A percentile compares a stretch with the other conserved stretches of the same genome.
phyloP scores from a whole-genome alignment of 495 filamentous ascomycete genomes.

The Aspergillus nanangensis region DNA sequence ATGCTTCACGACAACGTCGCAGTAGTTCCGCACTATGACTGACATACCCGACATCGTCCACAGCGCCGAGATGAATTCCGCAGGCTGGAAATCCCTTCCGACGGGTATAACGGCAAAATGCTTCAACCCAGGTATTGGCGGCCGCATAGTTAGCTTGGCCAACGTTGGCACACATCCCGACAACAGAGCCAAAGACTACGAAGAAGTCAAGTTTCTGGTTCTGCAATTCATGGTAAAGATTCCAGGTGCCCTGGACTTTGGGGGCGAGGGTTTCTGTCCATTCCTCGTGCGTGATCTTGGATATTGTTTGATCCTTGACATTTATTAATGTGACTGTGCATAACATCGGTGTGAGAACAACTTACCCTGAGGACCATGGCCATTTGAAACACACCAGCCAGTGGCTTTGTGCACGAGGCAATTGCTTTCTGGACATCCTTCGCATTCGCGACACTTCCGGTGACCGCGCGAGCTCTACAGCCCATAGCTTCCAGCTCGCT shows the following conservation, averaged over 20 bases:
- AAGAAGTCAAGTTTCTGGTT: slow-evolving; percentile 40
- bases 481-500: not conserved
- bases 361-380: slow-evolving; percentile 29
- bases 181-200: slow-evolving; percentile 35
- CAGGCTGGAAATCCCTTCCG: slow-evolving; percentile 21
- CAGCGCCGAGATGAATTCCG: slow-evolving; percentile 24
- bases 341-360: no score
- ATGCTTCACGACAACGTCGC: no score
- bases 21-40: no score
- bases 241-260: slow-evolving; percentile 46
- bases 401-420: slow-evolving; percentile 1
- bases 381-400: slow-evolving; percentile 33
- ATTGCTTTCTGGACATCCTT: not conserved
- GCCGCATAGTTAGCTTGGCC: slow-evolving; percentile 34
- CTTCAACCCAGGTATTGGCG: slow-evolving; percentile 35
- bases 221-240: slow-evolving; percentile 49
- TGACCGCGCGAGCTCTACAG: not conserved
- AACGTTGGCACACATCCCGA: slow-evolving; percentile 24
- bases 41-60: slow-evolving; percentile 32
- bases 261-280: slow-evolving; percentile 29
- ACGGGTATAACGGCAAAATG: slow-evolving; percentile 27
- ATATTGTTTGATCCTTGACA: not conserved
- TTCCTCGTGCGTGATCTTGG: slow-evolving; percentile 12
- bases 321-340: not conserved
- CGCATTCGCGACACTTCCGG: not conserved